phyloP scores from a whole-genome alignment of 2,329 filamentous ascomycete genomes.

The Aspergillus proliferans region DNA sequence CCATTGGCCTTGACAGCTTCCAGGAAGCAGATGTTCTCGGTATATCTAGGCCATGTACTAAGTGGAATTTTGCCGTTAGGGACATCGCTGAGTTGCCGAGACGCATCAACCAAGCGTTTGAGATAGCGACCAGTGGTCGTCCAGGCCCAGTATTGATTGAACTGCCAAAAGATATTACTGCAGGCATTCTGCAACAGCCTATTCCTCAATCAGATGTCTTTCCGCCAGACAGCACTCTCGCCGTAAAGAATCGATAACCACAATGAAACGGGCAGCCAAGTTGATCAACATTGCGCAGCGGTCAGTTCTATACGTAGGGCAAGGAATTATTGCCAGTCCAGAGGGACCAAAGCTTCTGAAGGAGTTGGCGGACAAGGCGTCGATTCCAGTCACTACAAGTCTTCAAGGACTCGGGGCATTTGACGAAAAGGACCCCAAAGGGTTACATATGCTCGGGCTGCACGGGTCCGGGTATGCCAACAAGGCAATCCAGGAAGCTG shows the following conservation, averaged over 20 bases:
- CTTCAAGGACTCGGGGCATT: constrained; percentile 83
- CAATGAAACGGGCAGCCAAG: constrained; percentile 29
- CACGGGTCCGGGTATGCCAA: constrained; percentile 92
- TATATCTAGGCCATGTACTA: constrained; percentile 85
- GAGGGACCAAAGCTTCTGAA: constrained; percentile 70
- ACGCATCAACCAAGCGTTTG: constrained; percentile 90
- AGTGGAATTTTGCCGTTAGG: constrained; percentile 97
- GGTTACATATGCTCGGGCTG: constrained; percentile 95
- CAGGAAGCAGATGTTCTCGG: constrained; percentile 89
- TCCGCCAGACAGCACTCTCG: constrained; percentile 50
- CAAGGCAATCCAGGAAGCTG: constrained; percentile 89
- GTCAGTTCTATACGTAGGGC: constrained; percentile 84
- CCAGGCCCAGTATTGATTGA: constrained; percentile 90
- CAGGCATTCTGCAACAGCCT: constrained; percentile 65
- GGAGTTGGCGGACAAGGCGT: constrained; percentile 73
- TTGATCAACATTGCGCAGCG: constrained; percentile 83
- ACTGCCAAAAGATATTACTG: constrained; percentile 87
- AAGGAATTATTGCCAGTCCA: constrained; percentile 63
- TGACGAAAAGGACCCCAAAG: constrained; percentile 83
- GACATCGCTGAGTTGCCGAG: constrained; percentile 80
- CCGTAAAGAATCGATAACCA: too few species aligned
- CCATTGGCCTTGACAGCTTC: constrained; percentile 60
- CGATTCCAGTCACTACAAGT: constrained; percentile 87
- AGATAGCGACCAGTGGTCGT: constrained; percentile 85
- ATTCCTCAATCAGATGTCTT: constrained; percentile 66